phyloP scores from a whole-genome alignment of 345 rosid genomes.

The Excoecaria agallocha region DNA sequence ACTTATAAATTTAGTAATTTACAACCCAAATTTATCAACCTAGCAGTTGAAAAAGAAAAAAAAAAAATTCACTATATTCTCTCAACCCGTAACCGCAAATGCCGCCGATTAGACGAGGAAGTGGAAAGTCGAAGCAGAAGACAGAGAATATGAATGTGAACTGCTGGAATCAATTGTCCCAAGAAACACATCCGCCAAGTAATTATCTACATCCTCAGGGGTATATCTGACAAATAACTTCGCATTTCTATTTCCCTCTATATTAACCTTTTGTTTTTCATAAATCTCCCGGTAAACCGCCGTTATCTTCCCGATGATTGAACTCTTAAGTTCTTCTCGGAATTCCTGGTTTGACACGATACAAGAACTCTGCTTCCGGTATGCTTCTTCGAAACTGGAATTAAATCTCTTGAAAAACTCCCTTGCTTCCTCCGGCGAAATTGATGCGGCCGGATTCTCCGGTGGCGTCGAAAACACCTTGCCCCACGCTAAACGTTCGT shows the following conservation, averaged over 20 bases:
- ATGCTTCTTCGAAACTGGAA: conserved; percentile 53
- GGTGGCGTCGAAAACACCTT: conserved; percentile 39
- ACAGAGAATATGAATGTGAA: conserved; percentile 8
- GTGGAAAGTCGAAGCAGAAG: conserved; percentile 24
- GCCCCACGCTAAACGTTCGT: conserved; percentile 29
- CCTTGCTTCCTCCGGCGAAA: conserved; percentile 37
- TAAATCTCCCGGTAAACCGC: conserved; percentile 53
- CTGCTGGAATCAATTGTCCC: conserved; percentile 8
- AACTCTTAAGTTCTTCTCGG: conserved; percentile 51
- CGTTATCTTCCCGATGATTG: conserved; percentile 39
- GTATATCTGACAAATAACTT: conserved; percentile 18
- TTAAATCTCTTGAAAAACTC: conserved; percentile 45
- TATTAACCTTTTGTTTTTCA: conserved; percentile 7
- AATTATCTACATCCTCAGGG: conserved; percentile 34
- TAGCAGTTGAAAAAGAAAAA: neutral
- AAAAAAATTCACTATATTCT: too few relatives aligned
- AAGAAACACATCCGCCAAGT: conserved; percentile 27
- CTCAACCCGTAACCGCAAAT: neutral
- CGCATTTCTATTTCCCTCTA: neutral
- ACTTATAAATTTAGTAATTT: neutral
- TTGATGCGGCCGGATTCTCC: conserved; percentile 34
- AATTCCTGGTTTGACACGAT: conserved; percentile 48
- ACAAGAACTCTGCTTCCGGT: conserved; percentile 43
- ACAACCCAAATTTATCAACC: neutral
- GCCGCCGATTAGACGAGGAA: conserved; percentile 13